Evolutionary conservation across 129 eudicot species (phyloP).

Genomic region (Oenanthe sinensis): DNA sequence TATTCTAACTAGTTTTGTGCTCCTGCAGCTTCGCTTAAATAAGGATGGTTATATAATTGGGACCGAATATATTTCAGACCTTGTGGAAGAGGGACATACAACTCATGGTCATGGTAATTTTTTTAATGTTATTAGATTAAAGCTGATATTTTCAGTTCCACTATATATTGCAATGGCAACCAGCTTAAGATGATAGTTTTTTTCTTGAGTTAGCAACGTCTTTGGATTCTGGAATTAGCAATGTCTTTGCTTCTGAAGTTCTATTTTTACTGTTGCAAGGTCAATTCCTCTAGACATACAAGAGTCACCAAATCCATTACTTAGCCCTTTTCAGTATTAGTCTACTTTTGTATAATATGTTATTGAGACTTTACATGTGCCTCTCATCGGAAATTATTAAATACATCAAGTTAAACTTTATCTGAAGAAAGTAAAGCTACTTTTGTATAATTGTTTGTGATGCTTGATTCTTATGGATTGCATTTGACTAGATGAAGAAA

Average conservation of each 20-base stretch:
- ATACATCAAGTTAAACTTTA: not conserved
- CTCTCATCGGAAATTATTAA: not conserved
- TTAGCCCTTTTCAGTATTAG: not conserved
- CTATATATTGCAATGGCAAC: not conserved
- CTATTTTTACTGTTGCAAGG: not conserved
- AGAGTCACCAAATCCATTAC: not conserved
- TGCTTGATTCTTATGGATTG: constrained; percentile 15
- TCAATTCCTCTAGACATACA: not conserved
- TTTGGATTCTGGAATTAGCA: too few relatives aligned
- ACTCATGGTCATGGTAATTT: constrained; percentile 67
- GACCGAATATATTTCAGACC: constrained; percentile 88
- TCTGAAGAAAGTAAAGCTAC: not conserved
- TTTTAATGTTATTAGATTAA: not conserved
- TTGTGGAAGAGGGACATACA: constrained; percentile 86
- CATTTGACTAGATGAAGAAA: constrained; percentile 40
- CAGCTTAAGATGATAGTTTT: not conserved
- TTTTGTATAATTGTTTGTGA: not conserved
- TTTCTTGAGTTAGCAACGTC: not conserved
- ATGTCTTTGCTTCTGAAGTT: not conserved
- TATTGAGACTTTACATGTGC: not conserved
- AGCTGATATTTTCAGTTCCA: not conserved
- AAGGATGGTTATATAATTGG: constrained; percentile 69
- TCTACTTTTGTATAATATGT: not conserved
- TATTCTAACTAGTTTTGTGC: constrained; percentile 18
- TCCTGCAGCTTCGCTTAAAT: constrained; percentile 82